These are phyloP conservation scores for Zizania latifolia DNA, from an alignment of 176 grass and related monocot genomes.

Conservation along the genomic window DNA sequence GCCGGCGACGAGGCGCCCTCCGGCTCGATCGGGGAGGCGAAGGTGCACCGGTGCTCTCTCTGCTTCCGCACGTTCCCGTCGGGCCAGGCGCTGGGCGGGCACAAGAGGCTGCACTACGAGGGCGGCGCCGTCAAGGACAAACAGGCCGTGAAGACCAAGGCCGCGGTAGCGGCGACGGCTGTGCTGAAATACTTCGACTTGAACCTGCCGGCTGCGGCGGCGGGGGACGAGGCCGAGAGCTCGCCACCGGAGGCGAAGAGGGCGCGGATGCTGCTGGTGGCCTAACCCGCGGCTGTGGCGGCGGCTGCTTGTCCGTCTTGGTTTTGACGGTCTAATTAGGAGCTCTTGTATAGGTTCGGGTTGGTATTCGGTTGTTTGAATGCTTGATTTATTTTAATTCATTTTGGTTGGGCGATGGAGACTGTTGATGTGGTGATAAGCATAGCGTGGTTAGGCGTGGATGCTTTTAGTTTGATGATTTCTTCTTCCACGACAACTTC, in stretches of 20 bases:
- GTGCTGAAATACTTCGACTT: slow-evolving; percentile 48
- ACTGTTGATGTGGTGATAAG: slow-evolving; percentile 26
- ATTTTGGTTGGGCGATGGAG: neutral
- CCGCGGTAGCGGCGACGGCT: neutral
- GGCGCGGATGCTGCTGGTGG: slow-evolving; percentile 25
- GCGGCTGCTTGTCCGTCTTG: neutral
- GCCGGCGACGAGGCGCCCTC: neutral
- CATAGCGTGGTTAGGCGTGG: neutral
- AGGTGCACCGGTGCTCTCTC: slow-evolving; percentile 60
- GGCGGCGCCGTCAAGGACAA: slow-evolving; percentile 20
- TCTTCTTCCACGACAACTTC: too few relatives aligned
- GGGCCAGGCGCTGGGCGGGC: slow-evolving; percentile 80
- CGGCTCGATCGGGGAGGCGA: slow-evolving; percentile 8
- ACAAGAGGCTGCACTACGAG: slow-evolving; percentile 87
- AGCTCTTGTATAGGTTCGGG: slow-evolving; percentile 15
- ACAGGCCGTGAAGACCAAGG: slow-evolving; percentile 1
- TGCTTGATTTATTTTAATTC: slow-evolving; percentile 13
- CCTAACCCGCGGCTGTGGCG: neutral
- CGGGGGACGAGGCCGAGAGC: slow-evolving; percentile 11
- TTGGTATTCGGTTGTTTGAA: slow-evolving; percentile 41
- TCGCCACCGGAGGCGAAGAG: slow-evolving; percentile 39
- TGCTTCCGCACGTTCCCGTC: slow-evolving; percentile 69
- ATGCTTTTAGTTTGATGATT: too few relatives aligned
- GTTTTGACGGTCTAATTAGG: slow-evolving; percentile 11
- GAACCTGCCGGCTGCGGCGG: slow-evolving; percentile 41